These are phyloP conservation scores for Leishmania mexicana DNA, from an alignment of 208 protist species.

Conservation along the genomic window DNA sequence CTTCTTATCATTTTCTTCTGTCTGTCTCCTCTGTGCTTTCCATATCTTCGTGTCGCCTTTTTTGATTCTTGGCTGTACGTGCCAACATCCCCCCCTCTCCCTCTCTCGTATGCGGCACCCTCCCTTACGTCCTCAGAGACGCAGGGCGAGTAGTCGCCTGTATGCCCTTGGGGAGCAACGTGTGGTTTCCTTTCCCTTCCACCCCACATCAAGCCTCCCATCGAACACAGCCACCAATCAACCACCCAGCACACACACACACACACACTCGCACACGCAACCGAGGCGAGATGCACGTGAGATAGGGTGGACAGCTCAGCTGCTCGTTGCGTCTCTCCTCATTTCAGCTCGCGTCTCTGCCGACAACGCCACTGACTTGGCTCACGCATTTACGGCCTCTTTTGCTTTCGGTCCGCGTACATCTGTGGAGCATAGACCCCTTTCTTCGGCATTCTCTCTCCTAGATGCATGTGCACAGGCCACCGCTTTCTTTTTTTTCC, in stretches of 20 bases:
- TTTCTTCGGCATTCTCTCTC: not conserved
- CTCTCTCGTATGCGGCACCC: not conserved
- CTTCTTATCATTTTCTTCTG: not conserved
- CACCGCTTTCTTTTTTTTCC: not conserved
- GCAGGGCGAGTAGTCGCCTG: not conserved
- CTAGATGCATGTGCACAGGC: not conserved
- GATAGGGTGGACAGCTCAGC: not conserved
- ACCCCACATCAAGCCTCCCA: not conserved
- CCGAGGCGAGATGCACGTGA: not conserved
- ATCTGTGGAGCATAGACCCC: not conserved
- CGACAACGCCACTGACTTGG: not conserved
- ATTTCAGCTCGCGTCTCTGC: not conserved
- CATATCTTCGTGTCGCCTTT: not conserved
- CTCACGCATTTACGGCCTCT: not conserved
- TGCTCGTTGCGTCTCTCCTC: not conserved
- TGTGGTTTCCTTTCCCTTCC: not conserved
- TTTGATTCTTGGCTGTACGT: not conserved
- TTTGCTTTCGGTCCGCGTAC: not conserved
- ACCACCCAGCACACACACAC: not conserved
- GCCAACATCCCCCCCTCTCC: not conserved
- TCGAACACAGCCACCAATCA: not conserved
- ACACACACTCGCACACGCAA: not conserved
- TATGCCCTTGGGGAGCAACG: not conserved
- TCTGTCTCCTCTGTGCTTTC: conserved; percentile 1
- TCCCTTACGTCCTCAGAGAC: not conserved